phyloP scores from a whole-genome alignment of 2,329 filamentous ascomycete species.

The Dissoconium aciculare region DNA sequence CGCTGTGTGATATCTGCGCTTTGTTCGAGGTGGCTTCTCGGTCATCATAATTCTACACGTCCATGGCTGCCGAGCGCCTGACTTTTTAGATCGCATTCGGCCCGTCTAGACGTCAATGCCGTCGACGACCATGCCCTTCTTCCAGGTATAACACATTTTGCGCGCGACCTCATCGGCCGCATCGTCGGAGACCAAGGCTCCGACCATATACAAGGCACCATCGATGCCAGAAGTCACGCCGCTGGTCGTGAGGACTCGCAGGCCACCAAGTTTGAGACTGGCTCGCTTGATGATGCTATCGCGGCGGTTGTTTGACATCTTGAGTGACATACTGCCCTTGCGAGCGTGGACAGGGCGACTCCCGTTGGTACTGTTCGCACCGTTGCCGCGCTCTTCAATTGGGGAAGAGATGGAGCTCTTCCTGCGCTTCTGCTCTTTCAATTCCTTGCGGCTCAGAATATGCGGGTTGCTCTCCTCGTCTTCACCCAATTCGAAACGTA shows the following conservation, averaged over 20 bases:
- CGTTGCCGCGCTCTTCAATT: conserved; percentile 20
- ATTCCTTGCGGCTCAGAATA: conserved; percentile 53
- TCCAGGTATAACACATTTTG: conserved; percentile 68
- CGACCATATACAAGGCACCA: conserved; percentile 71
- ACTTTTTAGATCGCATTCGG: conserved; percentile 1
- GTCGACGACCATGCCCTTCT: conserved; percentile 71
- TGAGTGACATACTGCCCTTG: conserved; percentile 74
- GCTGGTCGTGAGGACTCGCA: conserved; percentile 64
- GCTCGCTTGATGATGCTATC: conserved; percentile 69
- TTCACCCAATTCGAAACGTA: conserved; percentile 65
- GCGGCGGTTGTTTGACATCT: conserved; percentile 56
- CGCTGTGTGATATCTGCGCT: conserved; percentile 7
- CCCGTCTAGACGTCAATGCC: conserved; percentile 63
- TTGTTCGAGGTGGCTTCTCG: conserved; percentile 15
- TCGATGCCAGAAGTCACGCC: conserved; percentile 69
- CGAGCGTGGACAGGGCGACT: conserved; percentile 34
- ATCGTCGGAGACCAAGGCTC: conserved; percentile 64
- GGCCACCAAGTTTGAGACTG: conserved; percentile 53
- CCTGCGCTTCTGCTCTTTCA: conserved; percentile 34
- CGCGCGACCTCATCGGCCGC: conserved; percentile 61
- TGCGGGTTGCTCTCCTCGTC: conserved; percentile 74
- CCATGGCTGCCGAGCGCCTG: not conserved
- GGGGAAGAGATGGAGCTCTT: conserved; percentile 27
- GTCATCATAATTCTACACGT: conserved; percentile 5
- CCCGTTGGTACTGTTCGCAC: conserved; percentile 21